Percentiles rank a stretch among this genome's conserved stretches.
These are phyloP conservation scores for Ganoderma lucidum DNA, from an alignment of 1,284 basidiomycete species.

Conservation along the genomic window DNA sequence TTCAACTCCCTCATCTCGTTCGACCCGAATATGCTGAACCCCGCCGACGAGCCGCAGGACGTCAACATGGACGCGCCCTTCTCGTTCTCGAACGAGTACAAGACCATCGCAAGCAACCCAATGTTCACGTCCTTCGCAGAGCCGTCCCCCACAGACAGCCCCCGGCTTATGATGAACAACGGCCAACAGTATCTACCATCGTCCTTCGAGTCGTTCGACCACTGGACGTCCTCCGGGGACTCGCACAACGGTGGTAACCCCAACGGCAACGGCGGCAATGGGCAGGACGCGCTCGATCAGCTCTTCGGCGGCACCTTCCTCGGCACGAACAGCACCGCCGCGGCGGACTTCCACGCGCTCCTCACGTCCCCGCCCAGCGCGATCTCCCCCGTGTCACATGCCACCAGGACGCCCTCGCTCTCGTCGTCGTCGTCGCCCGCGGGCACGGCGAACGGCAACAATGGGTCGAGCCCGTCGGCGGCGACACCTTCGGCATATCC, in stretches of 20 bases:
- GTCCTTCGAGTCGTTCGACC: constrained; percentile 36
- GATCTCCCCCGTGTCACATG: constrained; percentile 63
- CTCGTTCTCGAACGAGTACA: constrained; percentile 60
- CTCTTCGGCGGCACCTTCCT: constrained; percentile 67
- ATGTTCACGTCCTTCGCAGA: constrained; percentile 83
- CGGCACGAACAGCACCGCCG: constrained; percentile 40
- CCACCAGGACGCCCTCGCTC: constrained; percentile 38
- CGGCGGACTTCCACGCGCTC: constrained; percentile 55
- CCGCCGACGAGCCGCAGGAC: constrained; percentile 66
- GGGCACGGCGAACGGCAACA: constrained; percentile 41
- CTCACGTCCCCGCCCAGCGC: constrained; percentile 53
- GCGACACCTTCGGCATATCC: constrained; percentile 14
- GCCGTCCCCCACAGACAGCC: constrained; percentile 51
- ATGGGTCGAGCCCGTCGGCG: constrained; percentile 34
- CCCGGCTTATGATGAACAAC: constrained; percentile 30
- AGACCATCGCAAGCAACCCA: constrained; percentile 80
- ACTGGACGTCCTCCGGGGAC: constrained; percentile 40
- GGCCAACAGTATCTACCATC: constrained; percentile 26
- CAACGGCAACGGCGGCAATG: constrained; percentile 7
- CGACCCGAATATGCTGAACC: constrained; percentile 66
- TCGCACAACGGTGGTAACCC: constrained; percentile 13
- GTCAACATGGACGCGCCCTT: constrained; percentile 70
- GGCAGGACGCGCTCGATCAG: constrained; percentile 53
- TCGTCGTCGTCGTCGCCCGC: constrained; percentile 43
- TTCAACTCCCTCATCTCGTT: constrained; percentile 72